phyloP scores from a whole-genome alignment of 2,329 filamentous ascomycete species.

The Metarhizium humberi region DNA sequence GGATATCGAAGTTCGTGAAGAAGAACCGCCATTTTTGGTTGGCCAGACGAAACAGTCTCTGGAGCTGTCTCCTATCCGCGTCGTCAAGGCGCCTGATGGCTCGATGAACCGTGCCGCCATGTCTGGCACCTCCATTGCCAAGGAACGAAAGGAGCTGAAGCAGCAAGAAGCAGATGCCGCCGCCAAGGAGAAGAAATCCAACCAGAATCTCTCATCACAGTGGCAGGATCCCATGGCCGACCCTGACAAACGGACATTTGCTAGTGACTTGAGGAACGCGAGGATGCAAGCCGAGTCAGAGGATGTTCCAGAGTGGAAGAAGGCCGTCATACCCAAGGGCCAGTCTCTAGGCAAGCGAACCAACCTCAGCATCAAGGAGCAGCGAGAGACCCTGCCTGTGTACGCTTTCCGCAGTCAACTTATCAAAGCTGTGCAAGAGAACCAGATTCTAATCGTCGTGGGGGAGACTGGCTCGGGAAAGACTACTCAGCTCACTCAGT shows the following conservation, averaged over 20 bases:
- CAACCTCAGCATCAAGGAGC: constrained; percentile 87
- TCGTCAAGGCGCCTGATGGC: constrained; percentile 96
- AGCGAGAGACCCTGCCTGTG: constrained; percentile 81
- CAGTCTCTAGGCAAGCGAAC: constrained; percentile 79
- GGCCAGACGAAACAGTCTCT: constrained; percentile 95
- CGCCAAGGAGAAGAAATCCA: constrained; percentile 57
- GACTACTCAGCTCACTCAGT: constrained; percentile 93
- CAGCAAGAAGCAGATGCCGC: constrained; percentile 78
- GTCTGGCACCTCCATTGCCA: constrained; percentile 79
- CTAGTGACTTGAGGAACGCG: constrained; percentile 68
- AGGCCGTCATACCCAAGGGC: constrained; percentile 68
- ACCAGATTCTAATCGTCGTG: constrained; percentile 91
- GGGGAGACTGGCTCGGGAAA: constrained; percentile 97
- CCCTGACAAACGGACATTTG: constrained; percentile 78
- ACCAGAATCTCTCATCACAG: constrained; percentile 77
- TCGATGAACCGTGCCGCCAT: constrained; percentile 95
- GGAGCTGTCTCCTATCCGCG: constrained; percentile 88
- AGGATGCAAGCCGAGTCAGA: constrained; percentile 53
- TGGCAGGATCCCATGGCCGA: constrained; percentile 97
- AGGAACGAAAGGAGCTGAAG: constrained; percentile 79
- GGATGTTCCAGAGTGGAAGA: constrained; percentile 86
- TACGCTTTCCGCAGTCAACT: constrained; percentile 82
- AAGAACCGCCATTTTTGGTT: constrained; percentile 90
- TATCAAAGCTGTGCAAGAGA: constrained; percentile 75
- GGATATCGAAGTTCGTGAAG: constrained; percentile 92